These are phyloP conservation scores for Epichloe uncinata DNA, from an alignment of 2,329 filamentous ascomycete genomes.

Conservation along the genomic window DNA sequence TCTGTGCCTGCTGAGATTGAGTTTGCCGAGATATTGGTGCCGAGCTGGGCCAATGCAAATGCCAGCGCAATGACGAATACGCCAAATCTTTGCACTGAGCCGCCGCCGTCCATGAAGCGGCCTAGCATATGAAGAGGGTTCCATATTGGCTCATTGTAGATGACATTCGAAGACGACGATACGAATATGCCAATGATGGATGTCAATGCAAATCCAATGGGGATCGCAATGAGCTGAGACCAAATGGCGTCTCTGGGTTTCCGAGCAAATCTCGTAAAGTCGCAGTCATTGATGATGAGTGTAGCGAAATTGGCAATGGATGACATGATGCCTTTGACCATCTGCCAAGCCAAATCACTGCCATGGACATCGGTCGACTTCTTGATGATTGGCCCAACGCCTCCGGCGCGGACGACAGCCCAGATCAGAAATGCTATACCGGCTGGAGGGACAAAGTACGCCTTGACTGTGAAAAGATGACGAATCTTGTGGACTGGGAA, in stretches of 20 bases:
- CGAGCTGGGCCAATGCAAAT: constrained; percentile 68
- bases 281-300: constrained; percentile 69
- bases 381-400: constrained; percentile 69
- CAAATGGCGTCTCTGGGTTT: constrained; percentile 66
- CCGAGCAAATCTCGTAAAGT: constrained; percentile 72
- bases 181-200: constrained; percentile 76
- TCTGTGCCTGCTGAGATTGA: constrained; percentile 74
- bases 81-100: constrained; percentile 55
- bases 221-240: constrained; percentile 67
- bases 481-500: constrained; percentile 81
- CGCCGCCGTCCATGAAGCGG: constrained; percentile 54
- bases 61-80: constrained; percentile 60
- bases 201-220: constrained; percentile 59
- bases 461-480: constrained; percentile 84
- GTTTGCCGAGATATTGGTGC: constrained; percentile 81
- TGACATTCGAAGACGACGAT: constrained; percentile 56
- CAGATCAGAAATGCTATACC: constrained; percentile 80
- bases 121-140: constrained; percentile 56
- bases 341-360: constrained; percentile 62
- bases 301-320: constrained; percentile 86
- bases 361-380: constrained; percentile 52
- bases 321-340: constrained; percentile 77
- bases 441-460: constrained; percentile 70
- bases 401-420: constrained; percentile 69
- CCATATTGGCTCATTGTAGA: constrained; percentile 58